These are phyloP conservation scores for Inonotus hispidus DNA, from an alignment of 1,284 basidiomycete genomes.

Conservation along the genomic window DNA sequence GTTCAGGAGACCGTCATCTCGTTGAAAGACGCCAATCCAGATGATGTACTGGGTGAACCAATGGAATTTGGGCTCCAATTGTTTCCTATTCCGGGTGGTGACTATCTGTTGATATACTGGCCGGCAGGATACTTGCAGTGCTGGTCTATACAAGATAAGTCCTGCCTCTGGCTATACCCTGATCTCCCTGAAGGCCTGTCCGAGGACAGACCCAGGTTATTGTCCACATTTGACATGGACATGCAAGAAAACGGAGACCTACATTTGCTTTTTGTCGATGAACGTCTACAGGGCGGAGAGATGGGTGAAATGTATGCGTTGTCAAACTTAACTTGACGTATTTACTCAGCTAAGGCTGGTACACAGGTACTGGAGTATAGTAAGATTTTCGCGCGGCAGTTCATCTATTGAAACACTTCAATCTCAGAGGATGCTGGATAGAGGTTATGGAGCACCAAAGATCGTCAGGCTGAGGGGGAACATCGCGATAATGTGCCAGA, in stretches of 20 bases:
- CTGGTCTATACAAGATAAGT: constrained; percentile 1
- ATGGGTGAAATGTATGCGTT: not conserved
- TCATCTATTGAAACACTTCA: not conserved
- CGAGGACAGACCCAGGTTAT: not conserved
- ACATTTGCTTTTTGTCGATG: not conserved
- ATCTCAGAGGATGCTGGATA: not conserved
- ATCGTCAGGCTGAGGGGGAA: not conserved
- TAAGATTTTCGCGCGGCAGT: not conserved
- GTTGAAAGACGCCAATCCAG: not conserved
- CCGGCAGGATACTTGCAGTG: constrained; percentile 13
- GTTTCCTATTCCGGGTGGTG: constrained; percentile 7
- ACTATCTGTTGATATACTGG: constrained; percentile 6
- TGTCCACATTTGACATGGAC: not conserved
- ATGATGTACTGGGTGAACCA: constrained; percentile 4
- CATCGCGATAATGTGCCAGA: not conserved
- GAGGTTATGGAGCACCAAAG: not conserved
- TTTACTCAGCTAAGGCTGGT: not conserved
- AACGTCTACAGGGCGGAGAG: not conserved
- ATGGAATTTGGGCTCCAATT: constrained; percentile 3
- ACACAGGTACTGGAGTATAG: not conserved
- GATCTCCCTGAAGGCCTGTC: not conserved
- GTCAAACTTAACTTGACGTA: not conserved
- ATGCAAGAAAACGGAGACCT: constrained; percentile 2
- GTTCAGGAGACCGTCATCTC: not conserved
- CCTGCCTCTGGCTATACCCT: constrained; percentile 12